phyloP scores from a whole-genome alignment of 306 rosid species.

The Cucumis hystrix region DNA sequence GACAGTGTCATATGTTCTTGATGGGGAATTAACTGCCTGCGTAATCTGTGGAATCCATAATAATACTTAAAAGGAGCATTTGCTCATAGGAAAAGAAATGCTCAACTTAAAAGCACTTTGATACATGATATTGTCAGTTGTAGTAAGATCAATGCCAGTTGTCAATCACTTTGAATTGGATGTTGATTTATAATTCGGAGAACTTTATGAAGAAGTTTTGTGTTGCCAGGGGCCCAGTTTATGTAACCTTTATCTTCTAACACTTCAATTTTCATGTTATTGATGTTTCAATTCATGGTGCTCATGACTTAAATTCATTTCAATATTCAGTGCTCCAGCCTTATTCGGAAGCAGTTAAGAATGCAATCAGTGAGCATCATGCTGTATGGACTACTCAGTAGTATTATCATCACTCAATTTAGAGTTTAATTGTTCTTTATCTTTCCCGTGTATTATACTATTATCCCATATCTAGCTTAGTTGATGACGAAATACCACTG shows the following conservation, averaged over 20 bases:
- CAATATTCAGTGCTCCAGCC: constrained; percentile 40
- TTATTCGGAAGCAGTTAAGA: constrained; percentile 62
- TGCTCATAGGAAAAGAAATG: neutral
- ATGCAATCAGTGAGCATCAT: constrained; percentile 50
- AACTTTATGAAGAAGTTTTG: neutral
- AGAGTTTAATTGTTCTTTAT: neutral
- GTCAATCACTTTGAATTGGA: neutral
- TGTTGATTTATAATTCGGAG: neutral
- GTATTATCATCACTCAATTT: constrained; percentile 9
- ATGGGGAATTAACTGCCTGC: neutral
- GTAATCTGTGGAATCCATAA: neutral
- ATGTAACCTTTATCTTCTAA: neutral
- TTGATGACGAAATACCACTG: neutral
- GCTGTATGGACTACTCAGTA: constrained; percentile 40
- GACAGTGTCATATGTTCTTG: neutral
- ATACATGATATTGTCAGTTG: neutral
- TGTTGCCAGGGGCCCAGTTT: neutral
- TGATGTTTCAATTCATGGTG: constrained; percentile 2
- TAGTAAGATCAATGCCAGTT: neutral
- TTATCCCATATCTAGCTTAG: neutral
- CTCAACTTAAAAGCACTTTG: neutral
- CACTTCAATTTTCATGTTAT: neutral
- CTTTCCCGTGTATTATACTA: neutral
- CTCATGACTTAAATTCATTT: constrained; percentile 16
- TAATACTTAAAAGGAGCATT: neutral